These are phyloP conservation scores for Fomitopsis pulvina DNA, from an alignment of 768 basidiomycete species.

Conservation along the genomic window DNA sequence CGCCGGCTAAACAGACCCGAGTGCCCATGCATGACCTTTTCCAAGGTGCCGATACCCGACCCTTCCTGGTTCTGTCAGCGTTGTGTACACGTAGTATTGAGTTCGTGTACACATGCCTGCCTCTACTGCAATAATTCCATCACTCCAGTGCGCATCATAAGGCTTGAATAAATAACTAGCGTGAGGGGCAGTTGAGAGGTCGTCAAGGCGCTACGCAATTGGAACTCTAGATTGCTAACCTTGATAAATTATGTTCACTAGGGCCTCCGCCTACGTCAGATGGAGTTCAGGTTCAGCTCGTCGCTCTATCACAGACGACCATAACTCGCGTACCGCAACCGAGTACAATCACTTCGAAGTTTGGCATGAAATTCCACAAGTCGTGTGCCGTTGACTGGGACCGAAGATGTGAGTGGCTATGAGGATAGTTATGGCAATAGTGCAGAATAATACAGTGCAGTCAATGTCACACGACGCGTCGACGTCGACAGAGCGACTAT, in stretches of 20 bases:
- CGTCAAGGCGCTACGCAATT: not conserved
- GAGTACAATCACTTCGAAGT: slow-evolving; percentile 71
- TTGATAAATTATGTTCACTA: slow-evolving; percentile 82
- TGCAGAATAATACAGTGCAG: slow-evolving; percentile 6
- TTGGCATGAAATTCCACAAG: slow-evolving; percentile 26
- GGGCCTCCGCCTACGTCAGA: slow-evolving; percentile 69
- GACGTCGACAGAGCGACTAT: too few species aligned
- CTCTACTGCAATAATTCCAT: slow-evolving; percentile 80
- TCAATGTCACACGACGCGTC: too few species aligned
- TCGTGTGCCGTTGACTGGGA: too few species aligned
- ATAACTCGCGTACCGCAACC: slow-evolving; percentile 33
- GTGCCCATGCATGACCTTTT: slow-evolving; percentile 48
- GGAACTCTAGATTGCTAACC: slow-evolving; percentile 41
- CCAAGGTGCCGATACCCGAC: slow-evolving; percentile 78
- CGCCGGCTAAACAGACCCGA: slow-evolving; percentile 45
- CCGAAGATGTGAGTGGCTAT: too few species aligned
- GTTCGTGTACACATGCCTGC: slow-evolving; percentile 52
- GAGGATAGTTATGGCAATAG: not conserved
- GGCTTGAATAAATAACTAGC: slow-evolving; percentile 86
- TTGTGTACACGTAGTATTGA: not conserved
- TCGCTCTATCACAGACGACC: not conserved
- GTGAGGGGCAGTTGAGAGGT: slow-evolving; percentile 6
- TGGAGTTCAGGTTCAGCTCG: not conserved
- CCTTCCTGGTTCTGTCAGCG: slow-evolving; percentile 38
- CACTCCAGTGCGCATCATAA: slow-evolving; percentile 56